Evolutionary conservation across 768 basidiomycete species (phyloP), one percentile per base, ranked within the genome.

Genomic region (Mycena kentingensis): DNA sequence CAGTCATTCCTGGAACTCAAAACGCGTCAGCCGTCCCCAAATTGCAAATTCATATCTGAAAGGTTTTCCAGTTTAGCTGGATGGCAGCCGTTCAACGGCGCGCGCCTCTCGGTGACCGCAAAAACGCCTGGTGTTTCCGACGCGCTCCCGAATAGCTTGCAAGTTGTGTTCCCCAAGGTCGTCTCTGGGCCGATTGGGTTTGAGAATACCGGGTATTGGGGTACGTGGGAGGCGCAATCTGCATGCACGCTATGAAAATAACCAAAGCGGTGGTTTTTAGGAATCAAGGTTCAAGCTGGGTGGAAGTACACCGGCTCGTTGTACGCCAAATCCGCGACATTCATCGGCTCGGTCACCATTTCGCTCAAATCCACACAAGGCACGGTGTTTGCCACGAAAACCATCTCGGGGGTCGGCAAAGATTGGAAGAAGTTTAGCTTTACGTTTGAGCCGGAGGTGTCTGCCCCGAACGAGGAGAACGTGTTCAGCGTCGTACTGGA

Each of bases 261-360:
- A n/a, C n/a, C n/a, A n/a, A n/a, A n/a, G n/a, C n/a, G n/a, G n/a
- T n/a, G n/a, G n/a, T n/a, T n/a, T 35, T 16, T 21, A 72, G 83
- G 83, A 13, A 82, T 84, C 65, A 80, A 78, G 47, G 74, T 85
- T 18, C 70, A 81, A 60, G 63, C 72, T 6, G 71, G 70, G 7
- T 83, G 80, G 81, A 81, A 73, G 2, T 84, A 83, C 65, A 72
- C 70, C 34, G 79, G 77, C 1, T 82, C 79, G 7, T 77, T 84
- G 46, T 82, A 73, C 58, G 78, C 74, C 57, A 68, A 69, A 47
- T 43, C 76, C 61, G 51, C 66, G 46, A 45, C 63, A 65, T 61
- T 79, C 68, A 36, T 60, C 67, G 57, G 70, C 62, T n/a, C 70
- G 12, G 58, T 69, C 21, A 63, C 67, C 2, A 66, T 82, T 7